Conservation (phyloP, 1,284 basidiomycete species). For the Leucoagaricus sp. region DNA sequence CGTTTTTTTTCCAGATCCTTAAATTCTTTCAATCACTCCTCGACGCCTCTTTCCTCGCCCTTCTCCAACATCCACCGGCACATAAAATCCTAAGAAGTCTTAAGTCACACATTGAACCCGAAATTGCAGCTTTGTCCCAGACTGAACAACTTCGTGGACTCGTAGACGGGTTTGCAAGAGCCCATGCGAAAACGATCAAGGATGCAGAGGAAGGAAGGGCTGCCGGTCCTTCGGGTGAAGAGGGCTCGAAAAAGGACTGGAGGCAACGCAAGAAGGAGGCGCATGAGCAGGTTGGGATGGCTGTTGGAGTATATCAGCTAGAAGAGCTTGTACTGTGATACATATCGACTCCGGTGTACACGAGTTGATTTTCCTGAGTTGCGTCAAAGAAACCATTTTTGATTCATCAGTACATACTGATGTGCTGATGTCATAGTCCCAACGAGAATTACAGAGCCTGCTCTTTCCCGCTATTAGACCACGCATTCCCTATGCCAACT, state of each 20-base stretch:
- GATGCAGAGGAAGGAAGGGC: conserved; percentile 33
- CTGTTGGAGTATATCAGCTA: conserved; percentile 66
- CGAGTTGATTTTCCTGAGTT: too few relatives aligned
- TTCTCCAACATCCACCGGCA: conserved; percentile 61
- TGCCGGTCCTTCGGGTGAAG: conserved; percentile 37
- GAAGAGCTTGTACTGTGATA: conserved; percentile 63
- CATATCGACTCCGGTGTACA: neutral
- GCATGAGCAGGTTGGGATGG: conserved; percentile 52
- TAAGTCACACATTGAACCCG: conserved; percentile 51
- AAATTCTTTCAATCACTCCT: conserved; percentile 62
- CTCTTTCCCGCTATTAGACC: too few relatives aligned
- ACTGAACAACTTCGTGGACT: conserved; percentile 58
- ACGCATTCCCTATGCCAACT: neutral
- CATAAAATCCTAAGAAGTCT: conserved; percentile 52
- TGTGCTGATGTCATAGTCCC: too few relatives aligned
- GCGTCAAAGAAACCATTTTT: too few relatives aligned
- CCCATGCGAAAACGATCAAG: conserved; percentile 47
- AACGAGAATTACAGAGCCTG: too few relatives aligned
- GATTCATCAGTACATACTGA: too few relatives aligned
- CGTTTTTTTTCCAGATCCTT: conserved; percentile 37
- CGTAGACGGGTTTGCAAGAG: conserved; percentile 59
- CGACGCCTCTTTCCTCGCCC: conserved; percentile 65
- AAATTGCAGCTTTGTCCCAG: conserved; percentile 43
- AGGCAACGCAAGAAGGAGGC: conserved; percentile 52
- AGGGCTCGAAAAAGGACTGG: conserved; percentile 48